phyloP scores from a whole-genome alignment of 805 yeast species.

The Metschnikowia amazonensis region DNA sequence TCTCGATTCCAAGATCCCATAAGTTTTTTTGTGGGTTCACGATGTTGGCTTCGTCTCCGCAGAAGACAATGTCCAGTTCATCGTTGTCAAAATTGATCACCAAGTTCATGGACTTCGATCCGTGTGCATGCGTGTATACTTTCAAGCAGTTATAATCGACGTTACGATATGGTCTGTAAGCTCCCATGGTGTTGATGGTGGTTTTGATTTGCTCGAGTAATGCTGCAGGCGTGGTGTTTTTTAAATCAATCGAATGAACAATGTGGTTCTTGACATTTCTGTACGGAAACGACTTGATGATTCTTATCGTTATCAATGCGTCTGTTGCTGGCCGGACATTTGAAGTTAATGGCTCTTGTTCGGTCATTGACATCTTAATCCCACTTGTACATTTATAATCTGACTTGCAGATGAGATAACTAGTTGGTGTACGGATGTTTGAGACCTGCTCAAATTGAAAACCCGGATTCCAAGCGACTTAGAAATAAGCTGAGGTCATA shows the following conservation, averaged over 20 bases:
- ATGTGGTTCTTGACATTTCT: constrained; percentile 80
- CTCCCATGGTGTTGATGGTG: constrained; percentile 54
- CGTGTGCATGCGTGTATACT: constrained; percentile 92
- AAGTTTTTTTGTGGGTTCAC: constrained; percentile 21
- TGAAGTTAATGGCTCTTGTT: constrained; percentile 62
- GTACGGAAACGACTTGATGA: constrained; percentile 88
- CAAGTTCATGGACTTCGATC: constrained; percentile 86
- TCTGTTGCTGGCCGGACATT: constrained; percentile 67
- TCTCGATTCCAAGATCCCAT: constrained; percentile 49
- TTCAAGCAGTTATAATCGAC: constrained; percentile 73
- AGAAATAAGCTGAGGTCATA: constrained; percentile 26
- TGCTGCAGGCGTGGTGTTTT: constrained; percentile 60
- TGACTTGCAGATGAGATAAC: constrained; percentile 13
- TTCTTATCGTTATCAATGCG: constrained; percentile 78
- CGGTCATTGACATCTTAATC: constrained; percentile 1
- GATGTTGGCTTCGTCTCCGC: constrained; percentile 17
- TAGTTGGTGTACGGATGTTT: constrained; percentile 14
- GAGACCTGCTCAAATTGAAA: constrained; percentile 15
- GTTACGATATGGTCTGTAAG: constrained; percentile 76
- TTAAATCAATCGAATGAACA: constrained; percentile 65
- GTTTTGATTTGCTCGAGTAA: constrained; percentile 51
- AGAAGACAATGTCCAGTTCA: constrained; percentile 59
- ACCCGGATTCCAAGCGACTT: constrained; percentile 24
- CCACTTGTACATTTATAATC: background rate
- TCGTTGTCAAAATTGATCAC: constrained; percentile 83